Evolutionary conservation across 1,284 basidiomycete genomes (phyloP).

Genomic region (Naganishia albida): DNA sequence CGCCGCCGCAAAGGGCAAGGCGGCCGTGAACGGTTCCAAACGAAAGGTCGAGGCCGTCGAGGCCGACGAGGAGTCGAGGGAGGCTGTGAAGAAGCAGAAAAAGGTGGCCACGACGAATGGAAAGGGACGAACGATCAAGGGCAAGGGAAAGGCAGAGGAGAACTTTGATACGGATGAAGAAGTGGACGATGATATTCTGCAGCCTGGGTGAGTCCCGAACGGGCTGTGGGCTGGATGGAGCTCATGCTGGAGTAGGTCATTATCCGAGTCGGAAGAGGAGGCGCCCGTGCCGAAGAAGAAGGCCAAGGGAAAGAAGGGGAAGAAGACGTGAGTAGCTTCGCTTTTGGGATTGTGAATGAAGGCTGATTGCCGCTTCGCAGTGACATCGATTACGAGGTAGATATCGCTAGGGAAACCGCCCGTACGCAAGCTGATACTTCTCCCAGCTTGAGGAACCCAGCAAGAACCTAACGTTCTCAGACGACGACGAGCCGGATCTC

Average conservation of each 20-base stretch:
- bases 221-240: slow-evolving; percentile 63
- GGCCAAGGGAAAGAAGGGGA: slow-evolving; percentile 44
- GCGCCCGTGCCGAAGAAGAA: slow-evolving; percentile 53
- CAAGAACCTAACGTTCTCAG: slow-evolving; percentile 67
- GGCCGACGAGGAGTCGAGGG: not conserved
- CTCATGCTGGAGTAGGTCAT: not conserved
- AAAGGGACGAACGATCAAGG: slow-evolving; percentile 56
- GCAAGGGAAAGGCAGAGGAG: slow-evolving; percentile 74
- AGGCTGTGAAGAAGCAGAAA: slow-evolving; percentile 22
- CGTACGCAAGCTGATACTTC: not conserved
- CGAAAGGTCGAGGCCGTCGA: slow-evolving; percentile 15
- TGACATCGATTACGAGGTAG: not conserved
- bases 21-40: slow-evolving; percentile 11
- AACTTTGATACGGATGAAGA: slow-evolving; percentile 56
- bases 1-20: not conserved
- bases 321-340: slow-evolving; percentile 29
- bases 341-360: not conserved
- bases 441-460: slow-evolving; percentile 49
- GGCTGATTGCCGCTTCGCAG: not conserved
- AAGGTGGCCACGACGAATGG: slow-evolving; percentile 38
- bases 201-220: slow-evolving; percentile 52
- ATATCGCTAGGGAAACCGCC: not conserved
- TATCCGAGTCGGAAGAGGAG: slow-evolving; percentile 36
- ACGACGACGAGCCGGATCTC: slow-evolving; percentile 63
- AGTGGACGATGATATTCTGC: slow-evolving; percentile 37